Evolutionary conservation across 495 filamentous ascomycete species (phyloP).

Genomic region (Penicillium canescens): DNA sequence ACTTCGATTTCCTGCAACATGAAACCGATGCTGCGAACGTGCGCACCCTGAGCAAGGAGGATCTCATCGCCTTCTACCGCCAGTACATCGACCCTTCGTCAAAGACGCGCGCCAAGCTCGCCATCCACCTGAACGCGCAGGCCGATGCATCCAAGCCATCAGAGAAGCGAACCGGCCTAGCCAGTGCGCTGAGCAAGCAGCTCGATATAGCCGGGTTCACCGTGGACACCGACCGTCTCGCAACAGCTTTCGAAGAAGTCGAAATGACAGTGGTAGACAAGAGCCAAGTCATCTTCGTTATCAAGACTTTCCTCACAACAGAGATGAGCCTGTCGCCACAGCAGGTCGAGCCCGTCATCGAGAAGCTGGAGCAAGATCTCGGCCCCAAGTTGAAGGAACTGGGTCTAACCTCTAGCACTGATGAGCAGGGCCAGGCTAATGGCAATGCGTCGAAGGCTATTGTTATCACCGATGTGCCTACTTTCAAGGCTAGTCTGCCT

Average conservation of each 20-base stretch:
- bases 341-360: slow-evolving; percentile 41
- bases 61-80: slow-evolving; percentile 77
- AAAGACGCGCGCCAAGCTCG: slow-evolving; percentile 70
- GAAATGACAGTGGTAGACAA: slow-evolving; percentile 46
- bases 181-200: slow-evolving; percentile 49
- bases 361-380: slow-evolving; percentile 46
- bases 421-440: slow-evolving; percentile 28
- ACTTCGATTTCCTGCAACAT: slow-evolving; percentile 83
- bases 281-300: slow-evolving; percentile 39
- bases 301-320: slow-evolving; percentile 51
- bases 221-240: slow-evolving; percentile 44
- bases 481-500: slow-evolving; percentile 71
- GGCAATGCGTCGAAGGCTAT: slow-evolving; percentile 32
- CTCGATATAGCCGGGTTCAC: slow-evolving; percentile 52
- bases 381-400: slow-evolving; percentile 41
- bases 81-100: slow-evolving; percentile 77
- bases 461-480: slow-evolving; percentile 70
- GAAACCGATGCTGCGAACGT: slow-evolving; percentile 77
- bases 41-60: slow-evolving; percentile 69
- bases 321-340: slow-evolving; percentile 45
- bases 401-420: slow-evolving; percentile 32
- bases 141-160: slow-evolving; percentile 31
- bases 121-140: slow-evolving; percentile 72
- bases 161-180: slow-evolving; percentile 56
- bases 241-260: slow-evolving; percentile 44